A percentile compares a stretch with the other conserved stretches of the same genome.
These are phyloP conservation scores for Massospora cicadina DNA, from an alignment of 371 early-diverging fungal genomes.

Conservation along the genomic window DNA sequence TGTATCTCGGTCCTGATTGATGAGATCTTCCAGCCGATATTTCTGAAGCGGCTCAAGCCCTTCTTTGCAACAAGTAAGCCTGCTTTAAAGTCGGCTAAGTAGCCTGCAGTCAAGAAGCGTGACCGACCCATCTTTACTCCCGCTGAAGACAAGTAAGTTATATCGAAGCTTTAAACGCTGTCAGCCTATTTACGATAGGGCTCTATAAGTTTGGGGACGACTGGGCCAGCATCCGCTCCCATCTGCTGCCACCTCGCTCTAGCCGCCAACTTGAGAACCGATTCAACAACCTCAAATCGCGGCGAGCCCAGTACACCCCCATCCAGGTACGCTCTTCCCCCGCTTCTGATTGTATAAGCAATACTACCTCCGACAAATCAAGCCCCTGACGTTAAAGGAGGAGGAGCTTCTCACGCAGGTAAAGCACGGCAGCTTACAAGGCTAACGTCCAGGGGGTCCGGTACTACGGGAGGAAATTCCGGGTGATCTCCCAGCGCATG, in stretches of 20 bases:
- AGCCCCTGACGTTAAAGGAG: slow-evolving; percentile 23
- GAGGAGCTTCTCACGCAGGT: slow-evolving; percentile 19
- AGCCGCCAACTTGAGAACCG: slow-evolving; percentile 22
- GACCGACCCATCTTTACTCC: slow-evolving; percentile 4
- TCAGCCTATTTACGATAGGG: slow-evolving; percentile 19
- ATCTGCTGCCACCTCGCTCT: slow-evolving; percentile 23
- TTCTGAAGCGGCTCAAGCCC: neutral
- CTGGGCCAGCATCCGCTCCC: slow-evolving; percentile 19
- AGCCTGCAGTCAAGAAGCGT: neutral
- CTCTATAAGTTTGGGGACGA: slow-evolving; percentile 25
- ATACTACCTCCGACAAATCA: slow-evolving; percentile 19
- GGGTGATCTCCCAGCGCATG: slow-evolving; percentile 16
- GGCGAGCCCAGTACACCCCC: slow-evolving; percentile 18
- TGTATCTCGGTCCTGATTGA: neutral
- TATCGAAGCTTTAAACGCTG: neutral
- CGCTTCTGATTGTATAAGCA: slow-evolving; percentile 12
- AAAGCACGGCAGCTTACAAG: neutral
- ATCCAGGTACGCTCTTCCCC: slow-evolving; percentile 14
- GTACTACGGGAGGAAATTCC: slow-evolving; percentile 22
- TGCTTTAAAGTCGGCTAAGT: neutral
- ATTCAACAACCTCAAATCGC: slow-evolving; percentile 21
- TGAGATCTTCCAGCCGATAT: slow-evolving; percentile 5
- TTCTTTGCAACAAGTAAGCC: neutral
- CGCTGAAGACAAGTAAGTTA: slow-evolving; percentile 1
- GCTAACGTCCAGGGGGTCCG: slow-evolving; percentile 15